These are phyloP conservation scores for Eutypella sp. DNA, from an alignment of 2,329 filamentous ascomycete genomes.

Conservation along the genomic window DNA sequence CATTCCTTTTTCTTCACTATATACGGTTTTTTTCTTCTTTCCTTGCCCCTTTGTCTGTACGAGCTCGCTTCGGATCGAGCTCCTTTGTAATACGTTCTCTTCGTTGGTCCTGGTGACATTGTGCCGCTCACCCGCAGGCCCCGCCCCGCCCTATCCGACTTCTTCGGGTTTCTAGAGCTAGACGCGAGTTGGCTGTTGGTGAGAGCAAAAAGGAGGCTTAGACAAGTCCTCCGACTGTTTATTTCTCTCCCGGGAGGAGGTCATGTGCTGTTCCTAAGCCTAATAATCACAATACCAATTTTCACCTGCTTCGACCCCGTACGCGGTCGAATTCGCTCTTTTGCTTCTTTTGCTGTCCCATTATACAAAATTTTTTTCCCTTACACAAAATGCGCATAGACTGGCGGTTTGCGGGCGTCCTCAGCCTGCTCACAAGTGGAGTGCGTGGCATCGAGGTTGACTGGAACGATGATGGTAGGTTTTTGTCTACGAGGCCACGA, in stretches of 20 bases:
- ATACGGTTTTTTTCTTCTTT: constrained; percentile 10
- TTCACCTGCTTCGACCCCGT: neutral
- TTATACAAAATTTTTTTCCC: too few species aligned
- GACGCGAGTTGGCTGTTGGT: too few species aligned
- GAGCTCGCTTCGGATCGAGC: too few species aligned
- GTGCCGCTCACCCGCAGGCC: too few species aligned
- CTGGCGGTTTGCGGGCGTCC: constrained; percentile 17
- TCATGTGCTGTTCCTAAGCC: neutral
- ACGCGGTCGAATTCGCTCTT: neutral
- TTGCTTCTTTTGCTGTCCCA: constrained; percentile 1
- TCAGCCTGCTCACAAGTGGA: constrained; percentile 24
- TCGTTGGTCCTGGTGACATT: neutral
- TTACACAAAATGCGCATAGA: constrained; percentile 19
- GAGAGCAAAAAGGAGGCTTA: too few species aligned
- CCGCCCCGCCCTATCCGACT: too few species aligned
- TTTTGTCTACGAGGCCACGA: too few species aligned
- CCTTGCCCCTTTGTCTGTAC: constrained; percentile 19
- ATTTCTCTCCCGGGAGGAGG: constrained; percentile 1
- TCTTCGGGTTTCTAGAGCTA: too few species aligned
- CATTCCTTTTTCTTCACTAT: constrained; percentile 10
- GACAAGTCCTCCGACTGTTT: too few species aligned
- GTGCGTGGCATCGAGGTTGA: constrained; percentile 27
- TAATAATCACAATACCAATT: neutral
- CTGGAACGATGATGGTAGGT: constrained; percentile 28
- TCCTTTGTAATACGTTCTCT: constrained; percentile 4